Conservation (phyloP, 2,329 filamentous ascomycete genomes). For the Ascochyta koolunga region DNA sequence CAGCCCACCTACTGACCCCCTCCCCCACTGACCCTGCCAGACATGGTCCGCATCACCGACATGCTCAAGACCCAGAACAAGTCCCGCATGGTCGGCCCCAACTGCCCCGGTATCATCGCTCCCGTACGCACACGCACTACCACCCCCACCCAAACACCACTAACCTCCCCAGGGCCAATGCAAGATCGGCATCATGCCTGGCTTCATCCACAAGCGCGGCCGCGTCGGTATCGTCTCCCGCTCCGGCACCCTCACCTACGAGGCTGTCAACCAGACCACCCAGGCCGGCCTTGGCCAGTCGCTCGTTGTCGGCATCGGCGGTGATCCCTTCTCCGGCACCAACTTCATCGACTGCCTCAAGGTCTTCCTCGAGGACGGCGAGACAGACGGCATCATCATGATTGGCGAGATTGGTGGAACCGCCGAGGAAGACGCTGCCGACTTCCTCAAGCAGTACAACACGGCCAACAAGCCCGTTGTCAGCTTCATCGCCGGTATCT, state of each 20-base stretch:
- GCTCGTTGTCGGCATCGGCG: conserved; percentile 96
- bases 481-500: conserved; percentile 98
- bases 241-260: conserved; percentile 97
- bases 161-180: conserved; percentile 75
- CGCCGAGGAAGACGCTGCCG: conserved; percentile 96
- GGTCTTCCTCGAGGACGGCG: conserved; percentile 93
- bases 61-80: conserved; percentile 98
- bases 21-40: conserved; percentile 53
- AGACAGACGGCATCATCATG: conserved; percentile 99
- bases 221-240: conserved; percentile 98
- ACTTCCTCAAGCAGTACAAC: conserved; percentile 93
- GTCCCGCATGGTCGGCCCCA: conserved; percentile 94
- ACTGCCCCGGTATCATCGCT: conserved; percentile 97
- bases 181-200: conserved; percentile 99
- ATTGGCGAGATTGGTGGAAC: conserved; percentile 98
- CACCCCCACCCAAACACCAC: not conserved
- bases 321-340: conserved; percentile 97
- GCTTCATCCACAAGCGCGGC: conserved; percentile 99
- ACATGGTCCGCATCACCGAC: conserved; percentile 98
- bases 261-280: conserved; percentile 99
- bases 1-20: not conserved
- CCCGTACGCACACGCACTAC: conserved; percentile 54
- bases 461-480: conserved; percentile 94
- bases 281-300: conserved; percentile 96
- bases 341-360: conserved; percentile 99